Percentiles rank a stretch among this genome's conserved stretches.
Evolutionary conservation across 306 rosid species (phyloP).

Genomic region (Corylus americana): DNA sequence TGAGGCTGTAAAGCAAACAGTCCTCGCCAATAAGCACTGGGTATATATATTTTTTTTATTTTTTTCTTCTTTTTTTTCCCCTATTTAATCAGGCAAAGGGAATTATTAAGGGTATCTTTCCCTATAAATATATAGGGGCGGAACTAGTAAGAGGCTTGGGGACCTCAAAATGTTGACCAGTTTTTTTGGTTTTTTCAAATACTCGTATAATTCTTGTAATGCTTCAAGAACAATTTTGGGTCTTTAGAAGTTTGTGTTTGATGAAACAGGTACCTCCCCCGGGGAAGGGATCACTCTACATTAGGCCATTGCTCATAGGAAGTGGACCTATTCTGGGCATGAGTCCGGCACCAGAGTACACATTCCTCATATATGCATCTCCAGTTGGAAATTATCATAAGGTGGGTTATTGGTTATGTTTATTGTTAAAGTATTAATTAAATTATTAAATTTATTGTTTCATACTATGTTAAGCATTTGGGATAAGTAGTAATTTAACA

Average conservation of each 20-base stretch:
- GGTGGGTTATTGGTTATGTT: slow-evolving; percentile 28
- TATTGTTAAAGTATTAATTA: too few relatives aligned
- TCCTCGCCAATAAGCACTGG: slow-evolving; percentile 65
- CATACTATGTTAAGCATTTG: too few relatives aligned
- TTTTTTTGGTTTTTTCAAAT: too few relatives aligned
- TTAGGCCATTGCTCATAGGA: slow-evolving; percentile 75
- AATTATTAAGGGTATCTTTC: too few relatives aligned
- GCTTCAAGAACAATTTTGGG: background rate
- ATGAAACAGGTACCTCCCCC: slow-evolving; percentile 61
- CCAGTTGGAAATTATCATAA: slow-evolving; percentile 52
- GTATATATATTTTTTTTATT: slow-evolving; percentile 18
- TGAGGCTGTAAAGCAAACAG: slow-evolving; percentile 56
- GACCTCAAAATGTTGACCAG: too few relatives aligned
- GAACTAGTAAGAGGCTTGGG: too few relatives aligned
- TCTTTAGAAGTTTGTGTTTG: background rate
- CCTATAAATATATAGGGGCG: too few relatives aligned
- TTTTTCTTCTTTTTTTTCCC: background rate
- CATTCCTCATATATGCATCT: slow-evolving; percentile 47
- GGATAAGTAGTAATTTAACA: too few relatives aligned
- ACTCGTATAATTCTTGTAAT: too few relatives aligned
- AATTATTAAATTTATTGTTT: too few relatives aligned
- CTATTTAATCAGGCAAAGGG: too few relatives aligned
- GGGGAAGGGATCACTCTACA: slow-evolving; percentile 58
- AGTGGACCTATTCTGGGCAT: slow-evolving; percentile 50
- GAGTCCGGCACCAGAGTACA: slow-evolving; percentile 53